Evolutionary conservation across 225 moss, liverwort and hornwort genomes (phyloP).

Genomic region (Marchantia polymorpha): DNA sequence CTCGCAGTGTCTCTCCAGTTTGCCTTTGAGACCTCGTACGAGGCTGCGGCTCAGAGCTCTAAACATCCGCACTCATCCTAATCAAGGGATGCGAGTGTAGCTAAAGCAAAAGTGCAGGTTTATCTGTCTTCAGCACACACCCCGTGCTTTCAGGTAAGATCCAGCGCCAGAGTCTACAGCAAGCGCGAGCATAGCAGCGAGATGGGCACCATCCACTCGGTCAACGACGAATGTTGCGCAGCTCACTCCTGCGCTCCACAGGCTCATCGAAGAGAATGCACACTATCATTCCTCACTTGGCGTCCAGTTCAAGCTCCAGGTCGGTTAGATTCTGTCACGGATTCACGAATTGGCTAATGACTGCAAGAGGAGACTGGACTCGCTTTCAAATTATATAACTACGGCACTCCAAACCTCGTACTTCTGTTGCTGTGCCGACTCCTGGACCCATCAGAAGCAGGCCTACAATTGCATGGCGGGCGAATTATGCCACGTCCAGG

Average conservation of each 20-base stretch:
- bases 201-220: not conserved
- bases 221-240: not conserved
- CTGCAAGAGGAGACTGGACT: not conserved
- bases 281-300: not conserved
- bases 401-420: not conserved
- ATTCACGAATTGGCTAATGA: not conserved
- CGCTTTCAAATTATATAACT: too few relatives aligned
- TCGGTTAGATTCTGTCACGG: not conserved
- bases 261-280: not conserved
- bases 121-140: not conserved
- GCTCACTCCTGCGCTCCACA: not conserved
- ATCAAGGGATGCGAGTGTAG: not conserved
- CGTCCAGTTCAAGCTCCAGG: not conserved
- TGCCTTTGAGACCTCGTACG: not conserved
- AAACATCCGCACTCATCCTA: not conserved
- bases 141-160: not conserved
- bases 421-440: not conserved
- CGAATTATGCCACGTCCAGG: not conserved
- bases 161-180: not conserved
- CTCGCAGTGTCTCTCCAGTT: too few relatives aligned
- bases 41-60: not conserved
- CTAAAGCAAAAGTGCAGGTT: not conserved
- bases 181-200: not conserved
- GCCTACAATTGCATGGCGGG: not conserved
- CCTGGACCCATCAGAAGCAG: not conserved